Percentiles rank a stretch among this genome's conserved stretches.
Evolutionary conservation across 345 rosid genomes (phyloP).

Genomic region (Moricandia moricandioides): DNA sequence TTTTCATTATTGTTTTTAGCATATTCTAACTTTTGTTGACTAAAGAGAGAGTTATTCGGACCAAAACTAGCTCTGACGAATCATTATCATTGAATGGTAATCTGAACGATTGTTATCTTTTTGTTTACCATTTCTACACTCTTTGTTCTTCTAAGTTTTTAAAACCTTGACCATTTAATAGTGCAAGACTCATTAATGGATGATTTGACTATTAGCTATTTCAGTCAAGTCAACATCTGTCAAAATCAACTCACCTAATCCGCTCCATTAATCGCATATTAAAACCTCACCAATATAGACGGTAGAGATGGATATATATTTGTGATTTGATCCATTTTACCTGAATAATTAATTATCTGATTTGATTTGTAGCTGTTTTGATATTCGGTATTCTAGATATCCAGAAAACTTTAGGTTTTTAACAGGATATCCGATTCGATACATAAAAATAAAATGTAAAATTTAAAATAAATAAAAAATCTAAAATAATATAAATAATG

Average conservation of each 20-base stretch:
- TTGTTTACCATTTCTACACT: not conserved
- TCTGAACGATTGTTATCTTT: not conserved
- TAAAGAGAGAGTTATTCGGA: not conserved
- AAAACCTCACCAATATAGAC: not conserved
- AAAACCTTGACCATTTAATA: not conserved
- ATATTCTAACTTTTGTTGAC: not conserved
- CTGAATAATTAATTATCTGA: too few species aligned
- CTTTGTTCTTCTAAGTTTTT: too few species aligned
- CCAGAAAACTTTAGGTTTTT: too few species aligned
- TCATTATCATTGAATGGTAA: not conserved
- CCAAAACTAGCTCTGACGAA: not conserved
- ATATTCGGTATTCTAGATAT: too few species aligned
- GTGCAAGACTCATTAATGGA: not conserved
- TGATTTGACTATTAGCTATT: not conserved
- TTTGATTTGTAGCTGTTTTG: too few species aligned
- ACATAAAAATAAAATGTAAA: too few species aligned
- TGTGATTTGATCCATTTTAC: too few species aligned
- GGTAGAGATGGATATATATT: too few species aligned
- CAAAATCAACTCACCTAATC: not conserved
- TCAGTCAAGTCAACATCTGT: slow-evolving; percentile 2
- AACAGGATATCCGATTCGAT: too few species aligned
- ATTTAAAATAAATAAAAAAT: too few species aligned
- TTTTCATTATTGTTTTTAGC: not conserved
- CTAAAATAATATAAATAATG: too few species aligned
- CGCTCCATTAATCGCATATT: not conserved